Evolutionary conservation across 192 early-diverging fungal genomes (phyloP).

Genomic region (Cetraspora pellucida): DNA sequence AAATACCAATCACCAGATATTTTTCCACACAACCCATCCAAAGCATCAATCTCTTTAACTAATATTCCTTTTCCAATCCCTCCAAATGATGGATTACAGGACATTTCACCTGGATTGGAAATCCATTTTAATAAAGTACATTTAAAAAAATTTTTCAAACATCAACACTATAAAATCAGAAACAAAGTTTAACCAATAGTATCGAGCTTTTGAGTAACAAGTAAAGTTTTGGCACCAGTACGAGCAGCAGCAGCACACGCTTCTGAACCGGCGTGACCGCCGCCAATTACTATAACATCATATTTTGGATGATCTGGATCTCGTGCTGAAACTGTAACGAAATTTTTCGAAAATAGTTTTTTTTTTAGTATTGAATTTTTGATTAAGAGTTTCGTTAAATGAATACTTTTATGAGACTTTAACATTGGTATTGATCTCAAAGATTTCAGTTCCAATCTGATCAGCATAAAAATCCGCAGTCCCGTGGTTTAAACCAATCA

Average conservation of each 20-base stretch:
- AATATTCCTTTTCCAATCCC: constrained; percentile 83
- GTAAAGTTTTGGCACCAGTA: constrained; percentile 68
- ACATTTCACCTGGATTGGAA: constrained; percentile 69
- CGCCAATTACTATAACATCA: constrained; percentile 83
- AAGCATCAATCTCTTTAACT: constrained; percentile 78
- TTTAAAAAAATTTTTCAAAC: not conserved
- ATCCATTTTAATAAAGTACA: not conserved
- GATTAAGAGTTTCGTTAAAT: too few relatives aligned
- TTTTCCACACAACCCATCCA: constrained; percentile 81
- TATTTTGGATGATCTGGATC: constrained; percentile 31
- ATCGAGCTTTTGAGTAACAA: constrained; percentile 73
- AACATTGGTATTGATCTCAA: too few relatives aligned
- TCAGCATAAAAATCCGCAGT: too few relatives aligned
- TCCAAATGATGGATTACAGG: constrained; percentile 86
- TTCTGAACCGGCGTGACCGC: constrained; percentile 84
- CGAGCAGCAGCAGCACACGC: constrained; percentile 78
- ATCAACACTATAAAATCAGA: not conserved
- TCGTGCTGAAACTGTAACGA: constrained; percentile 10
- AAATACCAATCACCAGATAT: constrained; percentile 53
- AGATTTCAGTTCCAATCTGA: too few relatives aligned
- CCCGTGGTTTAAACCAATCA: too few relatives aligned
- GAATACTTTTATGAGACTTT: too few relatives aligned
- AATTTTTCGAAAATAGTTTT: not conserved
- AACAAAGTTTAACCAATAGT: constrained; percentile 60
- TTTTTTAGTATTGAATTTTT: too few relatives aligned